These are phyloP conservation scores for Iris pallida DNA, from an alignment of 116 monocot species.

Conservation along the genomic window DNA sequence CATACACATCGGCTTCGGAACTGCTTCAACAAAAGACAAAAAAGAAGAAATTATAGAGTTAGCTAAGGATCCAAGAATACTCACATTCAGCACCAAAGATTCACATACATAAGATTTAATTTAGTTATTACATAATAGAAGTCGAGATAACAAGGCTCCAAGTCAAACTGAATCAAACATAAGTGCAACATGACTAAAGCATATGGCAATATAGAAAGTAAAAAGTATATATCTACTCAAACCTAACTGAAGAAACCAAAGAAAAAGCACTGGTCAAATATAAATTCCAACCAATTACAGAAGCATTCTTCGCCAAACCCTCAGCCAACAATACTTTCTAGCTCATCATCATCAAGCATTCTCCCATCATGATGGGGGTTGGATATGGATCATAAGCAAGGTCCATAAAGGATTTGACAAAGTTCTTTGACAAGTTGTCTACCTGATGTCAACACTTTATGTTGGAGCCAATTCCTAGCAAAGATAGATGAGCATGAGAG, in stretches of 20 bases:
- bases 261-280: no score
- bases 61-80: background rate
- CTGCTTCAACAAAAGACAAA: slow-evolving; percentile 10
- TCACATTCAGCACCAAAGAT: background rate
- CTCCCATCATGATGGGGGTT: no score
- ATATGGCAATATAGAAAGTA: background rate
- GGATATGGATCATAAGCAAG: no score
- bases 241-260: background rate
- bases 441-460: no score
- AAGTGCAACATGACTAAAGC: background rate
- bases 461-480: no score
- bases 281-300: no score
- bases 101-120: background rate
- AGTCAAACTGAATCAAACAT: background rate
- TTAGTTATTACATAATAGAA: background rate
- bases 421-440: no score
- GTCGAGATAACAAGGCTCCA: background rate
- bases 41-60: background rate
- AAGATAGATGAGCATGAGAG: no score
- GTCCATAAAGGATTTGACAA: no score
- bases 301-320: no score
- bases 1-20: slow-evolving; percentile 1
- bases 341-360: no score
- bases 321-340: no score
- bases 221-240: background rate